Conservation (phyloP, 73 alveolate genomes). For the Paramecium primaurelia region DNA sequence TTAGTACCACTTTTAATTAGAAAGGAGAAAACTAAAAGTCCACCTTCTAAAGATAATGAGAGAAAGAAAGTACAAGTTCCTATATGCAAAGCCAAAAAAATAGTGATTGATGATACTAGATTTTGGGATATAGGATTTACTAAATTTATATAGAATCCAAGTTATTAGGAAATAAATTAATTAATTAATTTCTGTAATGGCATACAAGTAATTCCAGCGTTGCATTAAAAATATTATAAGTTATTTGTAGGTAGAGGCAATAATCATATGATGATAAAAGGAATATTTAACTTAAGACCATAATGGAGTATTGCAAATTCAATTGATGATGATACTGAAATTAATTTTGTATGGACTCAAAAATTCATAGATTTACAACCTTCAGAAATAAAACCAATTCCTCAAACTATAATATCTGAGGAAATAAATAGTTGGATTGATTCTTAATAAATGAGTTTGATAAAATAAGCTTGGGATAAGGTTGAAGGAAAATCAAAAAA, state of each 20-base stretch:
- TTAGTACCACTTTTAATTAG: background rate
- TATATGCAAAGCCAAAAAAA: background rate
- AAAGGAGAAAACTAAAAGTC: background rate
- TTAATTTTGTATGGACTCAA: slow-evolving; percentile 43
- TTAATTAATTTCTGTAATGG: slow-evolving; percentile 14
- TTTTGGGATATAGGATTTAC: slow-evolving; percentile 43
- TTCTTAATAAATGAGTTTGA: background rate
- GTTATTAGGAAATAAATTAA: slow-evolving; percentile 18
- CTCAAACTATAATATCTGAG: background rate
- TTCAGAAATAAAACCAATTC: background rate
- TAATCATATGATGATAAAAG: slow-evolving; percentile 46
- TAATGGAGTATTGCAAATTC: slow-evolving; percentile 23
- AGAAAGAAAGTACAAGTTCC: background rate
- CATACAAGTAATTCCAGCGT: background rate
- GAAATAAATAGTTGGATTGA: slow-evolving; percentile 4
- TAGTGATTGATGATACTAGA: slow-evolving; percentile 21
- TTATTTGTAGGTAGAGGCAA: slow-evolving; percentile 45
- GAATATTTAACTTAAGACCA: slow-evolving; percentile 37
- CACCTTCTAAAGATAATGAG: background rate
- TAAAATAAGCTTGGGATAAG: slow-evolving; percentile 39
- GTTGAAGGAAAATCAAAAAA: slow-evolving; percentile 27
- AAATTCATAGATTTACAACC: background rate
- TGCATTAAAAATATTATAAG: slow-evolving; percentile 28
- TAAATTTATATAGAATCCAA: slow-evolving; percentile 14
- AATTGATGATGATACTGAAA: slow-evolving; percentile 27